A percentile compares a stretch with the other conserved stretches of the same genome.
These are phyloP conservation scores for Aspergillus egyptiacus DNA, from an alignment of 495 filamentous ascomycete species.

Conservation along the genomic window DNA sequence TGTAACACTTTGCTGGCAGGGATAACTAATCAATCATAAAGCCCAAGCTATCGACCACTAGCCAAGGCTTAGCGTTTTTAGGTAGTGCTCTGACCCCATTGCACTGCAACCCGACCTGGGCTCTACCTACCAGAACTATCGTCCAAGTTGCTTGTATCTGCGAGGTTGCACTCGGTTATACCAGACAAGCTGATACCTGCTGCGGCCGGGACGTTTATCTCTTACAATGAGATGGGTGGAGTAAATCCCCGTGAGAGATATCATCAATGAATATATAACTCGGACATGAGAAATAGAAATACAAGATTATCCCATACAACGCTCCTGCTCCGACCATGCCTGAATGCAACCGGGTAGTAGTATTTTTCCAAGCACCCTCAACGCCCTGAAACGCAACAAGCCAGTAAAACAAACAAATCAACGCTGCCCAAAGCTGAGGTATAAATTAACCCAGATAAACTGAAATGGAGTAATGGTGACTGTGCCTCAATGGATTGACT, in stretches of 20 bases:
- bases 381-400: not conserved
- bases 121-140: not conserved
- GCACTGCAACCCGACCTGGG: not conserved
- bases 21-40: not conserved
- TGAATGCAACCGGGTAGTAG: not conserved
- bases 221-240: too few species aligned
- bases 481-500: too few species aligned
- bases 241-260: too few species aligned
- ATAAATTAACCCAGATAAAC: too few species aligned
- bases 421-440: not conserved
- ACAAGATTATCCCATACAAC: not conserved
- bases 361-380: not conserved
- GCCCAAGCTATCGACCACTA: not conserved
- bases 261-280: conserved; percentile 7
- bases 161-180: too few species aligned
- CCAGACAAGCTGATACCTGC: too few species aligned
- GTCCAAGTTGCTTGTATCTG: too few species aligned
- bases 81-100: not conserved
- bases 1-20: conserved; percentile 9
- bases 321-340: not conserved
- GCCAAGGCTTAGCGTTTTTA: not conserved
- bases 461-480: too few species aligned
- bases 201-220: too few species aligned
- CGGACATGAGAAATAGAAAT: not conserved
- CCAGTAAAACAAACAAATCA: conserved; percentile 1